Percentiles rank a stretch among this genome's conserved stretches.
Evolutionary conservation across 805 yeast species (phyloP).

Genomic region (Monosporozyma unispora): DNA sequence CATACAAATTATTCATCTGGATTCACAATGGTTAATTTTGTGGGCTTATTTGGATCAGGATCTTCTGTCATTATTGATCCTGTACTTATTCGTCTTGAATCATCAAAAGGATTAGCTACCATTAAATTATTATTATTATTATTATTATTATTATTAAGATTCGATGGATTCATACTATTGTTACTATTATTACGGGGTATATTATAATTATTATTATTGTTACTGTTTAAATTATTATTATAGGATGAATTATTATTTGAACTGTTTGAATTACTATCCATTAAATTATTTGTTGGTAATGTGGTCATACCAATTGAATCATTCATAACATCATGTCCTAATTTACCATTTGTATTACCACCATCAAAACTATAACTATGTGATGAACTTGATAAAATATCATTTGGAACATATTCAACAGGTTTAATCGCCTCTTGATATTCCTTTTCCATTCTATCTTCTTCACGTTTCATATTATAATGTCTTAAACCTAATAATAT

Average conservation of each 20-base stretch:
- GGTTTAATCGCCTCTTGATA: constrained; percentile 51
- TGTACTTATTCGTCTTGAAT: constrained; percentile 73
- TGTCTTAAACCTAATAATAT: constrained; percentile 34
- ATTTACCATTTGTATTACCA: constrained; percentile 3
- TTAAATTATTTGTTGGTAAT: constrained; percentile 1
- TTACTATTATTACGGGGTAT: background rate
- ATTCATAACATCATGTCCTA: background rate
- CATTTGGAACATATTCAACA: constrained; percentile 19
- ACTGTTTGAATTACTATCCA: background rate
- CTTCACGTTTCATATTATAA: constrained; percentile 32
- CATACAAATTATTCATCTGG: constrained; percentile 54
- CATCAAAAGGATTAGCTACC: constrained; percentile 52
- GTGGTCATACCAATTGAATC: constrained; percentile 1
- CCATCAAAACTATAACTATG: constrained; percentile 2
- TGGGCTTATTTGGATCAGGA: constrained; percentile 36
- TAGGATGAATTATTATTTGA: too few relatives aligned
- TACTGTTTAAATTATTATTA: background rate
- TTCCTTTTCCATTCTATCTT: constrained; percentile 46
- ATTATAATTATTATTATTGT: background rate
- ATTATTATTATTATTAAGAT: background rate
- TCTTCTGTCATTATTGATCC: constrained; percentile 80
- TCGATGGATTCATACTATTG: background rate
- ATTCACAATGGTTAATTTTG: constrained; percentile 78
- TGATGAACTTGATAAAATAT: constrained; percentile 5
- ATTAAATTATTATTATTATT: constrained; percentile 21